These are phyloP conservation scores for Neurospora sp. DNA, from an alignment of 495 filamentous ascomycete species.

Conservation along the genomic window DNA sequence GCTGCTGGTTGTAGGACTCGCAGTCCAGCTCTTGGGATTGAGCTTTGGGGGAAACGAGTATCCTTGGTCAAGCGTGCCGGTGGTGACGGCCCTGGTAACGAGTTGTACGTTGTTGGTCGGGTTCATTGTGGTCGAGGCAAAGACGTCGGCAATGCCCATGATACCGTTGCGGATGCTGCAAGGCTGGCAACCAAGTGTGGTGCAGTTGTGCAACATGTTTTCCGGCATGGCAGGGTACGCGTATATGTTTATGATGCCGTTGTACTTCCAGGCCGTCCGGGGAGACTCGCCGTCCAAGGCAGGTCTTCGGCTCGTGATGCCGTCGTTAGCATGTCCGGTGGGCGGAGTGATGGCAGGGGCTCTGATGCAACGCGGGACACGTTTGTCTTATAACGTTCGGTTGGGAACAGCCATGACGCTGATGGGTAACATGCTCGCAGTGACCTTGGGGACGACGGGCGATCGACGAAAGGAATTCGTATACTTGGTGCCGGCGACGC, in stretches of 20 bases:
- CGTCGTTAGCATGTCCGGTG: constrained; percentile 50
- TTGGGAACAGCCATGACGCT: constrained; percentile 48
- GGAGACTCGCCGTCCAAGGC: constrained; percentile 50
- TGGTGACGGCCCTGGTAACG: constrained; percentile 38
- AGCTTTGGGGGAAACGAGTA: constrained; percentile 54
- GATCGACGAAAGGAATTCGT: constrained; percentile 49
- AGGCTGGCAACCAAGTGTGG: constrained; percentile 41
- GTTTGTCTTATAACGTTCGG: constrained; percentile 48
- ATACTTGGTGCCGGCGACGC: constrained; percentile 51
- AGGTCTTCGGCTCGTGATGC: constrained; percentile 47
- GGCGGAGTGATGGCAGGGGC: constrained; percentile 50
- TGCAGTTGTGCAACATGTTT: constrained; percentile 52
- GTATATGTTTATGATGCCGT: constrained; percentile 56
- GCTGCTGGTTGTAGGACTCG: constrained; percentile 45
- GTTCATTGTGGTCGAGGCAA: constrained; percentile 47
- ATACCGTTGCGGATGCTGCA: constrained; percentile 51
- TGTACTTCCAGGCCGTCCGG: constrained; percentile 56
- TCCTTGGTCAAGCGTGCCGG: constrained; percentile 44
- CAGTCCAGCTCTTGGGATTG: constrained; percentile 45
- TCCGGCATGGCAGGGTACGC: constrained; percentile 53
- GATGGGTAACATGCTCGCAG: constrained; percentile 47
- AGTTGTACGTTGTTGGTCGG: constrained; percentile 39
- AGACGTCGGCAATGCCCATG: constrained; percentile 52
- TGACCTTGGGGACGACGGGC: constrained; percentile 43
- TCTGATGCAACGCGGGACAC: constrained; percentile 53